These are phyloP conservation scores for Leishmania guyanensis DNA, from an alignment of 208 protist genomes.

Conservation along the genomic window DNA sequence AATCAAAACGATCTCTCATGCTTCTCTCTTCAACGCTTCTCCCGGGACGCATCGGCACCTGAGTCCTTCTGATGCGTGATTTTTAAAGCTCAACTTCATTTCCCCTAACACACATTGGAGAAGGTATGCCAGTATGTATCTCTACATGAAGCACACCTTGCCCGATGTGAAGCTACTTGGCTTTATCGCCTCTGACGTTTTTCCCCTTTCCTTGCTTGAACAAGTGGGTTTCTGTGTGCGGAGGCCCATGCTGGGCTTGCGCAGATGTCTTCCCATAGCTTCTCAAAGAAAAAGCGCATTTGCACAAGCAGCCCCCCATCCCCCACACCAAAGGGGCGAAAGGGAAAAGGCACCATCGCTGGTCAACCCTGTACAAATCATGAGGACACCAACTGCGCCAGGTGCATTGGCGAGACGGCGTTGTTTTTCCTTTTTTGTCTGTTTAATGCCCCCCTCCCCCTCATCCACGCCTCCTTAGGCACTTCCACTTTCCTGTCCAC, in stretches of 20 bases:
- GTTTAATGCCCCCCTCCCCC: neutral
- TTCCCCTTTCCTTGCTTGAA: slow-evolving; percentile 5
- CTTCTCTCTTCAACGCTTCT: neutral
- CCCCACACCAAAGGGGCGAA: too few species aligned
- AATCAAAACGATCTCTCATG: neutral
- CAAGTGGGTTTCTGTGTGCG: neutral
- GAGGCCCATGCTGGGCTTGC: neutral
- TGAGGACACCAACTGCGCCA: neutral
- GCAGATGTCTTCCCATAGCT: neutral
- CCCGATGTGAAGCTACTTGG: neutral
- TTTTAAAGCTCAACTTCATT: neutral
- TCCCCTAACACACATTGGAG: neutral
- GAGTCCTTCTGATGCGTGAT: neutral
- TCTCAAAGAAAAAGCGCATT: neutral
- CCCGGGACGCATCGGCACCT: neutral
- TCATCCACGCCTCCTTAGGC: neutral
- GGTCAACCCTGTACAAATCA: neutral
- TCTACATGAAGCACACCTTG: neutral
- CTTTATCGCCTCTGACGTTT: slow-evolving; percentile 12
- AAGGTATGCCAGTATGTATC: neutral
- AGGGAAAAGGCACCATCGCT: neutral
- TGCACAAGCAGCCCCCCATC: neutral
- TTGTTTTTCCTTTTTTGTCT: neutral
- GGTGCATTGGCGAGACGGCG: neutral
- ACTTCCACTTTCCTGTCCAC: neutral